phyloP scores from a whole-genome alignment of 83 land plant species.

The Picea mariana region DNA sequence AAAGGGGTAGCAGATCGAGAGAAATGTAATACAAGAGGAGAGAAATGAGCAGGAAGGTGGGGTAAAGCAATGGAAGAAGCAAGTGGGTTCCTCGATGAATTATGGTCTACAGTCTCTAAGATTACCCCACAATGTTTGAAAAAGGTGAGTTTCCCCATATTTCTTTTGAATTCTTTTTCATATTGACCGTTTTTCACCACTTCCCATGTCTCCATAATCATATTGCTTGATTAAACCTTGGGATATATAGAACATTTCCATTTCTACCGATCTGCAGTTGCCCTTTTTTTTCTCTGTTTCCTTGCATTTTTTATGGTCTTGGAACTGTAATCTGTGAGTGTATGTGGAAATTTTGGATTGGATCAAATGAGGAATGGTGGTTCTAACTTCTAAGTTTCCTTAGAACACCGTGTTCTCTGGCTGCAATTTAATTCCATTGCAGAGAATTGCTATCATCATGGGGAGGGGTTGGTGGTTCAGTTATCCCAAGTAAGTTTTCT shows the following conservation, averaged over 20 bases:
- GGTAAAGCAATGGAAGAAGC: neutral
- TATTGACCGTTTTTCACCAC: too few species aligned
- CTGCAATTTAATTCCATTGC: neutral
- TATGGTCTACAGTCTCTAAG: neutral
- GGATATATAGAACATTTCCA: neutral
- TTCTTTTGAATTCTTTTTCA: too few species aligned
- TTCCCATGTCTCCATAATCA: too few species aligned
- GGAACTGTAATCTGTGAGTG: too few species aligned
- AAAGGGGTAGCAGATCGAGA: neutral
- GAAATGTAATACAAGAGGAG: neutral
- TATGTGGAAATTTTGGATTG: neutral
- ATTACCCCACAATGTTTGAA: neutral
- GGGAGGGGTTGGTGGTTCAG: constrained; percentile 7
- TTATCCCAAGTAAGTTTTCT: constrained; percentile 13
- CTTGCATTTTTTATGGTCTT: too few species aligned
- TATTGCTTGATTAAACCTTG: too few species aligned
- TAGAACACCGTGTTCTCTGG: neutral
- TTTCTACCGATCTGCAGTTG: too few species aligned
- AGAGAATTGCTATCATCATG: neutral
- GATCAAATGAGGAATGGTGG: neutral
- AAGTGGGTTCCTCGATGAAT: constrained; percentile 6
- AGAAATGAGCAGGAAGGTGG: neutral
- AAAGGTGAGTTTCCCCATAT: too few species aligned
- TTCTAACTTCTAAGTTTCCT: neutral
- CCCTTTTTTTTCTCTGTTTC: too few species aligned